Evolutionary conservation across 2,329 filamentous ascomycete species (phyloP), one percentile per base, ranked within the genome.

Genomic region (Aspergillus costaricaensis): DNA sequence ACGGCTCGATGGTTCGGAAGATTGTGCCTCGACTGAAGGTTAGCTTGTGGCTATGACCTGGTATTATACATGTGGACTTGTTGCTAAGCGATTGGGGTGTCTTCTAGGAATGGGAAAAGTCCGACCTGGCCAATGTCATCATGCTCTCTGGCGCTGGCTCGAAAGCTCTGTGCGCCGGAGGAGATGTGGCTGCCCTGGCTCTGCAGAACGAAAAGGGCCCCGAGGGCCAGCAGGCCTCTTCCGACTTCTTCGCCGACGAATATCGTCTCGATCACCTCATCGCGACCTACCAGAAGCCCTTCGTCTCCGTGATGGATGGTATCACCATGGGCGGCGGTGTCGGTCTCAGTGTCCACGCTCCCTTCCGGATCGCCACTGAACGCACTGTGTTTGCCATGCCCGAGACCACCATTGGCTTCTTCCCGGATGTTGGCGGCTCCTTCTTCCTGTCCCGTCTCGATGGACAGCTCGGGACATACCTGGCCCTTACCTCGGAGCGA

Each of bases 291-390:
- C 75, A 82, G 63, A 99, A 97, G 81, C 95, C 95, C 0, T 96
- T 95, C 73, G 87, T 99, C 55, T 91, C 95, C 32, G 90, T 98
- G 73, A 96, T 99, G 89, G 95, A 99, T 73, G 95, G 95, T 61
- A 91, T 96, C 76, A 99, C 96, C 55, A 99, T 99, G 95, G 95
- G 95, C 58, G 95, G 95, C 58, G 95, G 95, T 67, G 95, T 98
- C 56, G 95, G 95, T 6, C 85, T 99, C 59, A 96, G 91, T 76
- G 86, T 96, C 55, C 96, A 99, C 78, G 94, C 95, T 2, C 96
- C 95, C 3, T 94, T 99, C 84, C 86, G 95, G 62, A 96, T 99
- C 73, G 95, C 95, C 39, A 99, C 95, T 2, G 95, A 99, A 79
- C 90, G 89, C 73, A 99, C 95, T 5, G 80, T 96, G 51, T 98